These are phyloP conservation scores for Penicillium roqueforti DNA, from an alignment of 495 filamentous ascomycete species.

Conservation along the genomic window DNA sequence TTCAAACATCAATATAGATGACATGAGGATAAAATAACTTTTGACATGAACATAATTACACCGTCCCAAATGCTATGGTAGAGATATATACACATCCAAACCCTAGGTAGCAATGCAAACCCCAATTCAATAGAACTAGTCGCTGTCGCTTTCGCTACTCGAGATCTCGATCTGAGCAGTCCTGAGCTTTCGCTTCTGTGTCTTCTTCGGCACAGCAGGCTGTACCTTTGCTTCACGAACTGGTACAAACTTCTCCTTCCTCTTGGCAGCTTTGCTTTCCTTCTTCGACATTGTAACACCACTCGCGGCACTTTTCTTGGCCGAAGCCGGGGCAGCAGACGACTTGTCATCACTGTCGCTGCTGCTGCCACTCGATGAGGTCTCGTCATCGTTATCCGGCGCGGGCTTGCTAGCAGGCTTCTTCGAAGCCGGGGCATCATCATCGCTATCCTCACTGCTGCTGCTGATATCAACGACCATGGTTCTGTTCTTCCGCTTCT, in stretches of 20 bases:
- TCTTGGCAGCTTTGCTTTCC: neutral
- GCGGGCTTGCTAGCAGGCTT: constrained; percentile 12
- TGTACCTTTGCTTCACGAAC: neutral
- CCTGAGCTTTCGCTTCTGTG: constrained; percentile 28
- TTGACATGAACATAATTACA: constrained; percentile 13
- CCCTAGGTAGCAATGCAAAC: constrained; percentile 2
- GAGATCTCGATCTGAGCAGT: constrained; percentile 28
- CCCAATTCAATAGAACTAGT: constrained; percentile 9
- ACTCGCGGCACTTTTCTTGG: neutral
- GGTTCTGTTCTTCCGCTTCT: constrained; percentile 56
- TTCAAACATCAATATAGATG: neutral
- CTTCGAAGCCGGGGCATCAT: constrained; percentile 9
- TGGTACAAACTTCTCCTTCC: constrained; percentile 11
- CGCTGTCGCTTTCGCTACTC: constrained; percentile 31
- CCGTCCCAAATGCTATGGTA: constrained; percentile 15
- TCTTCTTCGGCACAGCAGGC: constrained; percentile 24
- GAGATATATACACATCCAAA: constrained; percentile 18
- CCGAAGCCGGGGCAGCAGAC: constrained; percentile 1
- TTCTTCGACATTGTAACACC: neutral
- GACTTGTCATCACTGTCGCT: constrained; percentile 17
- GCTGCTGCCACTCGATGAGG: constrained; percentile 16
- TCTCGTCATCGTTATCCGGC: constrained; percentile 16
- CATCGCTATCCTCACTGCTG: constrained; percentile 37
- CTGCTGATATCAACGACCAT: constrained; percentile 45
- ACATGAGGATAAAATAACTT: constrained; percentile 6